These are phyloP conservation scores for Aspergillus bridgeri DNA, from an alignment of 495 filamentous ascomycete genomes.

Conservation along the genomic window DNA sequence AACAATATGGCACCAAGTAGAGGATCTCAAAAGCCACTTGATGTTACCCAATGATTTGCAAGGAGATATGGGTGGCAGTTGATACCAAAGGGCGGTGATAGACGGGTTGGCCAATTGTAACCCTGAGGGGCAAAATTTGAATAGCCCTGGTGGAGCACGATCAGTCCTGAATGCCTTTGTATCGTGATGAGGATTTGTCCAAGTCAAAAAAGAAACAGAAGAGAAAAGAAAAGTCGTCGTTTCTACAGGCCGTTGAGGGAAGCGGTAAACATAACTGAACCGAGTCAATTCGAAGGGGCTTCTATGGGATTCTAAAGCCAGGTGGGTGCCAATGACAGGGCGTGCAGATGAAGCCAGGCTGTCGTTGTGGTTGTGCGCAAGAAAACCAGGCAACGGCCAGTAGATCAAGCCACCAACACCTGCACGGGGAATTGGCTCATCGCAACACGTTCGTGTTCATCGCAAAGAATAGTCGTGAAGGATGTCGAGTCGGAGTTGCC, in stretches of 20 bases:
- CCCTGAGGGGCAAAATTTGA: neutral
- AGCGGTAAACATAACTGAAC: slow-evolving; percentile 1
- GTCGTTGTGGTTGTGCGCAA: neutral
- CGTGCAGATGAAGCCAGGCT: neutral
- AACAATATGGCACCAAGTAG: neutral
- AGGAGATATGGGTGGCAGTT: neutral
- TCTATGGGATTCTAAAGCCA: slow-evolving; percentile 4
- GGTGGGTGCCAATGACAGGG: neutral
- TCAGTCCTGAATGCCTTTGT: neutral
- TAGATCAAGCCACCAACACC: neutral
- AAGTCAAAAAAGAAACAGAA: neutral
- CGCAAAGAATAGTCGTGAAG: neutral
- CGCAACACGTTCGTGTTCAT: neutral
- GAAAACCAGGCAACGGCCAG: neutral
- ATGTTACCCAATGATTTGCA: neutral
- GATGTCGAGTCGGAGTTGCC: neutral
- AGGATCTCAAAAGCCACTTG: neutral
- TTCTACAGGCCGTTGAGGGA: neutral
- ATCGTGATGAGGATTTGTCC: neutral
- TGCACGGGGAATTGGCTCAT: neutral
- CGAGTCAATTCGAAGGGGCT: neutral
- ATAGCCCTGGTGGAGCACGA: neutral
- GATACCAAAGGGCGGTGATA: neutral
- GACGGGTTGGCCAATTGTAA: neutral
- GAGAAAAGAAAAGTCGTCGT: neutral